Evolutionary conservation across 1,139 yeast species (phyloP), one percentile per base, ranked within the genome.

Genomic region (Diutina siamensis): DNA sequence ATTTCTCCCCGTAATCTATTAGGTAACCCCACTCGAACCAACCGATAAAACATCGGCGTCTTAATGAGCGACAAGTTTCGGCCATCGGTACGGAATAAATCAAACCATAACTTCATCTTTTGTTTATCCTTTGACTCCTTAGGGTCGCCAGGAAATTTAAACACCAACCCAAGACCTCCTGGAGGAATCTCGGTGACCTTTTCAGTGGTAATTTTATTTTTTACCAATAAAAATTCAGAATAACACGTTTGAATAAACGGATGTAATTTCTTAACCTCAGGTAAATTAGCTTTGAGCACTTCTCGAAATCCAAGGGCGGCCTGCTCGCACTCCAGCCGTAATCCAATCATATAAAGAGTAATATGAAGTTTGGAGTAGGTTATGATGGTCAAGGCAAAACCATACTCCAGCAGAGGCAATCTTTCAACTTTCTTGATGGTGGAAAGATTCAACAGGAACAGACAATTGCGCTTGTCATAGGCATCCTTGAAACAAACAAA

Each of bases 21-120:
- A 8, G 98, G 97, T 35, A 94, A 70, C 0, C 98, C 98, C 17
- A 88, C 94, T 47, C 97, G 72, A 18, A 92, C 74, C 46, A 89
- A 73, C 55, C 84, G 84, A 60, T 80, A 85, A 58, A 87, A 92
- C 60, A 80, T 78, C 28, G 82, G 87, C 47, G 84, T 86, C 45
- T 79, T 75, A 1, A 86, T 71, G 22, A 89, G 55, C 1, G 94
- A 80, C 46, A 94, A 65, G 57, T 89, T 89, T 46, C 95, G 70
- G 15, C 98, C 98, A 56, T 88, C 83, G 19, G 77, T 76, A 48
- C 82, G 71, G 59, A 88, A 84, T 53, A 85, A 80, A 57, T 89
- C 97, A 57, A 85, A 86, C 99, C 99, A 94, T 46, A 89, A 67
- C 54, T 92, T 82, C 76, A 89, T 77, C 55, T 89, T 92, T 5